Evolutionary conservation across 2,329 filamentous ascomycete species (phyloP), one percentile per base, ranked within the genome.

Genomic region (Thermothelomyces thermophilus): DNA sequence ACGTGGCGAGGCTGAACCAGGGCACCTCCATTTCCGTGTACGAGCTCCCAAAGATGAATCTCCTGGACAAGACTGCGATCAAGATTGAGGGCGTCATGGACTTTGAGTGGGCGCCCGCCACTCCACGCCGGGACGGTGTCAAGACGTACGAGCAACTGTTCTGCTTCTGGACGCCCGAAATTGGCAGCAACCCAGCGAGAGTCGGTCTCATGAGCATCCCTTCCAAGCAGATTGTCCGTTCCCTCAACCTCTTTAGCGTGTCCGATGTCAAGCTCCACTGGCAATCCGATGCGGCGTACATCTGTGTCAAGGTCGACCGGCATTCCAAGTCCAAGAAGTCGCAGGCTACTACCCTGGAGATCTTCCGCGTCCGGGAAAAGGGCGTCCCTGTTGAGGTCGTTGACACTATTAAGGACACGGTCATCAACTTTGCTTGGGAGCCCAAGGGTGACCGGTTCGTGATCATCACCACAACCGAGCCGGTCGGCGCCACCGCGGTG

Each of bases 301-400:
- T 98, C 53, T 97, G 93, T 66, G 91, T 97, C 69, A 98, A 98
- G 80, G 93, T 98, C 51, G 93, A 98, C 70, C 82, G 93, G 58
- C 93, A 98, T 77, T 95, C 90, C 68, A 98, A 98, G 73, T 96
- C 90, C 50, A 97, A 97, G 79, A 98, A 97, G 73, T 95, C 90
- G 2, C 82, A 95, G 63, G 91, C 90, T 54, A 98, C 93, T 28
- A 97, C 95, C 60, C 81, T 98, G 31, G 93, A 98, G 69, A 97
- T 98, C 66, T 98, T 98, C 85, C 88, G 93, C 54, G 82, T 98
- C 61, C 84, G 82, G 67, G 93, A 98, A 71, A 98, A 98, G 80
- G 91, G 93, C 60, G 93, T 98, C 2, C 93, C 93, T 1, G 91
- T 98, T 48, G 93, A 98, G 70, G 93, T 97, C 50, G 90, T 98